Conservation (phyloP, 495 filamentous ascomycete genomes). For the Pyronema omphalodes region DNA sequence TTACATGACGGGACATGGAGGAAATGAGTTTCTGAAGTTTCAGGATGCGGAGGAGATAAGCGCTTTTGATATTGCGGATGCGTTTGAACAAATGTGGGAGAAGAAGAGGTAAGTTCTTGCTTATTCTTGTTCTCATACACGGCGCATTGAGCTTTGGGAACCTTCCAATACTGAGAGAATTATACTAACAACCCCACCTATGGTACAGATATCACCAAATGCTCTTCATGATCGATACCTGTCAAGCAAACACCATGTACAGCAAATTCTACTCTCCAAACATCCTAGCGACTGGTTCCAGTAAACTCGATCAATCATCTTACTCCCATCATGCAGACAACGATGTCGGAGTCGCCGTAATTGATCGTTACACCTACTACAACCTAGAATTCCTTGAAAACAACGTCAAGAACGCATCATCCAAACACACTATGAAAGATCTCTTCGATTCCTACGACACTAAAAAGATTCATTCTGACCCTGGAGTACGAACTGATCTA, state of each 20-base stretch:
- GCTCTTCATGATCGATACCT: constrained; percentile 99
- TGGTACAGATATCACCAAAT: constrained; percentile 57
- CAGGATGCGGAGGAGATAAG: constrained; percentile 96
- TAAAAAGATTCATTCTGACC: constrained; percentile 78
- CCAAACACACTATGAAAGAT: constrained; percentile 75
- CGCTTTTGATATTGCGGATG: constrained; percentile 87
- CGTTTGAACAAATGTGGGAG: constrained; percentile 99
- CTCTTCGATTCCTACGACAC: constrained; percentile 91
- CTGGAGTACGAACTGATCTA: constrained; percentile 84
- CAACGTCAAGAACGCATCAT: constrained; percentile 61
- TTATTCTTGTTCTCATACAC: neutral
- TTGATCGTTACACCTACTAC: constrained; percentile 96
- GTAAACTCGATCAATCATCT: constrained; percentile 79
- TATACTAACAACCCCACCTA: constrained; percentile 1
- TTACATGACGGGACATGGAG: constrained; percentile 97
- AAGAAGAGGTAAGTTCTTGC: constrained; percentile 51
- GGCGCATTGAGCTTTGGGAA: neutral
- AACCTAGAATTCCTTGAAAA: constrained; percentile 93
- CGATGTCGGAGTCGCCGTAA: constrained; percentile 93
- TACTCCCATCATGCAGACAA: constrained; percentile 97
- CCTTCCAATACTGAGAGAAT: neutral
- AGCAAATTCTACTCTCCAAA: constrained; percentile 92
- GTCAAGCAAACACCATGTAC: constrained; percentile 98
- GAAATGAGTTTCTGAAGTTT: constrained; percentile 97
- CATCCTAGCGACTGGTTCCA: constrained; percentile 87